Conservation (phyloP, 2,329 filamentous ascomycete species). For the Fusarium concolor region DNA sequence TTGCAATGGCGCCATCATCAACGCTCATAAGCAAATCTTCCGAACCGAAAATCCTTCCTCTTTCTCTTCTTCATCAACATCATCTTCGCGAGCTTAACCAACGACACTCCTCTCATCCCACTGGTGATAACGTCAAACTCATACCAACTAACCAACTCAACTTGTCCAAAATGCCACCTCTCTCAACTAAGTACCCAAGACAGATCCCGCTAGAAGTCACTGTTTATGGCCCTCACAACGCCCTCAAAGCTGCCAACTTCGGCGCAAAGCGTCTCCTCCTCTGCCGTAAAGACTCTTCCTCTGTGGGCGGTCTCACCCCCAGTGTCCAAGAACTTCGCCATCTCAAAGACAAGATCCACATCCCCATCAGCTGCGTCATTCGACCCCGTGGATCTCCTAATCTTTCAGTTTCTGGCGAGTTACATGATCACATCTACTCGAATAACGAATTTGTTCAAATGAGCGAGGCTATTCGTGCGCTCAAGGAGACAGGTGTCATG, state of each 20-base stretch:
- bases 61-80: background rate
- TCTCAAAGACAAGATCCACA: slow-evolving; percentile 45
- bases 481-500: slow-evolving; percentile 55
- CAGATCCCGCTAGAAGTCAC: slow-evolving; percentile 62
- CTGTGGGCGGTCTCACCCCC: slow-evolving; percentile 64
- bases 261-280: slow-evolving; percentile 66
- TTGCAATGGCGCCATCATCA: slow-evolving; percentile 10
- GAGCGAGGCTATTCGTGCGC: slow-evolving; percentile 52
- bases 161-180: slow-evolving; percentile 13
- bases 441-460: slow-evolving; percentile 58
- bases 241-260: slow-evolving; percentile 53
- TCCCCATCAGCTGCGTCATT: slow-evolving; percentile 66
- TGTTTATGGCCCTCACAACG: slow-evolving; percentile 61
- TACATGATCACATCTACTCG: slow-evolving; percentile 62
- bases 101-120: background rate
- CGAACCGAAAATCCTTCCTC: background rate
- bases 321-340: slow-evolving; percentile 53
- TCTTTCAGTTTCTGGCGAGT: slow-evolving; percentile 20
- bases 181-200: background rate
- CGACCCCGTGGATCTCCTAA: slow-evolving; percentile 55
- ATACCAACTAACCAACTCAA: background rate
- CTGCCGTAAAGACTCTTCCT: slow-evolving; percentile 64
- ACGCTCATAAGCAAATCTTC: background rate
- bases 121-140: background rate
- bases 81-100: background rate